Conservation (phyloP, 805 yeast genomes). For the Trichomonascus vanleenenianus region DNA sequence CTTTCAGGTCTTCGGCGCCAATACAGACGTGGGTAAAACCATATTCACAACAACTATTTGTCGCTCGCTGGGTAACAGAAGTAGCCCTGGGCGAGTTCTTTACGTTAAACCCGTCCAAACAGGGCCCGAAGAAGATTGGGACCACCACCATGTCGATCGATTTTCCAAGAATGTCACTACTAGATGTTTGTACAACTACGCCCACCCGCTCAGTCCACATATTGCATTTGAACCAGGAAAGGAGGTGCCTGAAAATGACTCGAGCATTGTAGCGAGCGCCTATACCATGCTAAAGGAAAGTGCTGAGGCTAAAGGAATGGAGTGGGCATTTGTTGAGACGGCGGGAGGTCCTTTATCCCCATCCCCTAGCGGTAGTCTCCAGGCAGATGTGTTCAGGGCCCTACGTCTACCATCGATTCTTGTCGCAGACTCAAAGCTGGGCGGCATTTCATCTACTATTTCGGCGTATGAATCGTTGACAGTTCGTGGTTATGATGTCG, state of each 20-base stretch:
- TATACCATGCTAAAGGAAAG: neutral
- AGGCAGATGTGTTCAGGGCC: slow-evolving; percentile 18
- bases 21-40: slow-evolving; percentile 23
- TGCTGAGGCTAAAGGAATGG: neutral
- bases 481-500: slow-evolving; percentile 18
- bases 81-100: slow-evolving; percentile 3
- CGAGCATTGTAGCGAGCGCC: neutral
- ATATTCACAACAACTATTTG: slow-evolving; percentile 16
- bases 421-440: slow-evolving; percentile 17
- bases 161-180: slow-evolving; percentile 6
- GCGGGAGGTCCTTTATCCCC: slow-evolving; percentile 22
- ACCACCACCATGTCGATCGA: slow-evolving; percentile 12
- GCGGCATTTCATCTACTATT: slow-evolving; percentile 19
- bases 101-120: slow-evolving; percentile 22
- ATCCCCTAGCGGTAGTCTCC: slow-evolving; percentile 13
- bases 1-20: slow-evolving; percentile 20
- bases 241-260: neutral
- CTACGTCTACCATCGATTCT: slow-evolving; percentile 17
- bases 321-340: slow-evolving; percentile 18
- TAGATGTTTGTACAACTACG: slow-evolving; percentile 11
- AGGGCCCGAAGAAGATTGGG: slow-evolving; percentile 12
- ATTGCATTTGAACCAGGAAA: slow-evolving; percentile 6
- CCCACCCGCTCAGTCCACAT: slow-evolving; percentile 19
- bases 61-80: slow-evolving; percentile 1
- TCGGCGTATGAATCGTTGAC: slow-evolving; percentile 18